A percentile compares a stretch with the other conserved stretches of the same genome.
Conservation (phyloP, 345 rosid genomes). For the Psidium guajava region DNA sequence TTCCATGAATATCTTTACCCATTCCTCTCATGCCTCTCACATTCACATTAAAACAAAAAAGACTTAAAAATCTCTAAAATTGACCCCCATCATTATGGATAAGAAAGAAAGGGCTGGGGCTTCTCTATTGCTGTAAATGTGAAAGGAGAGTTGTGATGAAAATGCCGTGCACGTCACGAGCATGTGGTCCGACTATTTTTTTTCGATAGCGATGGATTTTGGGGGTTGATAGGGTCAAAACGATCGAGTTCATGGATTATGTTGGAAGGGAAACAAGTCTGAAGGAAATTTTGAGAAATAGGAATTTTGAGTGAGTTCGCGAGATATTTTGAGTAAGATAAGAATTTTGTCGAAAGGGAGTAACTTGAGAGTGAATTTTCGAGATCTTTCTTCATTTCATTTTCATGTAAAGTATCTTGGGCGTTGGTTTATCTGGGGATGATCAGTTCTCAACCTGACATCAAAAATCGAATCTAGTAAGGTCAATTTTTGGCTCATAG, state of each 20-base stretch:
- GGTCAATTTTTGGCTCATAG: rapidly evolving
- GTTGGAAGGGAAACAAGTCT: not conserved
- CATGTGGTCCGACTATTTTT: no score
- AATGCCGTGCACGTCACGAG: no score
- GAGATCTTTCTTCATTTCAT: not conserved
- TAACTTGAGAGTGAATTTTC: not conserved
- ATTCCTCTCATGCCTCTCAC: no score
- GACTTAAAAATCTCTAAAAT: no score
- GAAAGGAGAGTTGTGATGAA: no score
- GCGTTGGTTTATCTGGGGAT: rapidly evolving
- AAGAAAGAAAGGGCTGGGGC: no score
- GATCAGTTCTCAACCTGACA: rapidly evolving
- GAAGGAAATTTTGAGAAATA: not conserved
- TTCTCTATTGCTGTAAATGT: no score
- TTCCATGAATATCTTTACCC: no score
- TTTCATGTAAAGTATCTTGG: no score
- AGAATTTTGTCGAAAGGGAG: not conserved
- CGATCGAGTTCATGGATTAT: not conserved
- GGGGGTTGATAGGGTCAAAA: not conserved
- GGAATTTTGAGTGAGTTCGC: not conserved
- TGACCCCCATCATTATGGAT: no score
- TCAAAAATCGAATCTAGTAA: rapidly evolving
- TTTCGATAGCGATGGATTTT: not conserved
- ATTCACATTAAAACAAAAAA: no score
- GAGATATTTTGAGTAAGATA: not conserved